Evolutionary conservation across 2,329 filamentous ascomycete species (phyloP).

Genomic region (Orbilia quercus): DNA sequence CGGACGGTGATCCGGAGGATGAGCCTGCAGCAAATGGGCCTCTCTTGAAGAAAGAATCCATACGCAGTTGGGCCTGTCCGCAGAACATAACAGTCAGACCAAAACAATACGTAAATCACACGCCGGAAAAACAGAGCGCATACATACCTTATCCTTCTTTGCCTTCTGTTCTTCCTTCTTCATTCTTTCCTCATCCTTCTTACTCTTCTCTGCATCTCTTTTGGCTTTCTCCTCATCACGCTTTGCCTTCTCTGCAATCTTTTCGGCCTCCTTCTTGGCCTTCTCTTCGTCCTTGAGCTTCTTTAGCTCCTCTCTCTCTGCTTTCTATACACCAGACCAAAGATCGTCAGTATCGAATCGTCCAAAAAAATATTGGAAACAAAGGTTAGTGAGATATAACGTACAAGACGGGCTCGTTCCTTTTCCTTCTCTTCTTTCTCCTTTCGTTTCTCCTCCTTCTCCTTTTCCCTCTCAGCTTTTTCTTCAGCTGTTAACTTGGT

Average conservation of each 20-base stretch:
- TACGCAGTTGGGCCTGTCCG: slow-evolving; percentile 66
- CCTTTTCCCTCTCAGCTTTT: slow-evolving; percentile 64
- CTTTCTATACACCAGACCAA: slow-evolving; percentile 58
- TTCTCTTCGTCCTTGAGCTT: slow-evolving; percentile 64
- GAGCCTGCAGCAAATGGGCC: slow-evolving; percentile 57
- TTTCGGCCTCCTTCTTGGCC: slow-evolving; percentile 63
- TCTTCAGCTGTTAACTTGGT: slow-evolving; percentile 57
- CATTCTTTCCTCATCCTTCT: slow-evolving; percentile 51
- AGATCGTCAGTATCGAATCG: no score
- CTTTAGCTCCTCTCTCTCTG: slow-evolving; percentile 62
- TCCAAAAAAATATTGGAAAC: no score
- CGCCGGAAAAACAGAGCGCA: slow-evolving; percentile 56
- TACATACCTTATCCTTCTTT: slow-evolving; percentile 66
- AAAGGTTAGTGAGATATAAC: slow-evolving; percentile 34
- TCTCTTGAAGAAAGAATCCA: slow-evolving; percentile 67
- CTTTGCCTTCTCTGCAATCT: slow-evolving; percentile 59
- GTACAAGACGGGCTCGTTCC: slow-evolving; percentile 65
- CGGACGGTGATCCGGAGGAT: background rate
- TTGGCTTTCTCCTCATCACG: slow-evolving; percentile 66
- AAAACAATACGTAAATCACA: no score
- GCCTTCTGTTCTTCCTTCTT: slow-evolving; percentile 61
- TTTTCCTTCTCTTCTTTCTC: slow-evolving; percentile 65
- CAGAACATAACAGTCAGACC: no score
- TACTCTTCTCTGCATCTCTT: slow-evolving; percentile 65
- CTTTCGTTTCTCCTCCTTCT: slow-evolving; percentile 65